Base-by-base conservation (phyloP, 257 asterid genomes). In the Solanum clarkiae region DNA sequence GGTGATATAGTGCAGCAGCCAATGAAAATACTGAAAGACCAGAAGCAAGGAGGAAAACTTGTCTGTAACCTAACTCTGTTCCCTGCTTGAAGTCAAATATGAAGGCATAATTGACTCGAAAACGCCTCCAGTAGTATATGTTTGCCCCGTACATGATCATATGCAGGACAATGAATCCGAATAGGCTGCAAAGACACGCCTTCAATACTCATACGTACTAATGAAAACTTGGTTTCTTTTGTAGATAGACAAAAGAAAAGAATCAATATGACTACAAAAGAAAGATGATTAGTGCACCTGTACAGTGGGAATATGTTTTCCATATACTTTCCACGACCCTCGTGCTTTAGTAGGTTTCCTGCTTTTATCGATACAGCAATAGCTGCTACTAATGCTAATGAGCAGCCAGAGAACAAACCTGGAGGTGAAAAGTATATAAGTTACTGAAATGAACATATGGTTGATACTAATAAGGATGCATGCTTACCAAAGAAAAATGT, bases 341-440 rank as follows among this genome's bases (percentile, higher is more conserved):
- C 86, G 22, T 86, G 89, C 9, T 90, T 36, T 13, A 93, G 94
- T 84, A 93, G 93, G 56, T 88, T 45, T 62, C 93, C 77, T 1
- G 90, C 93, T 44, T 88, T 94, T 86, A 94, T 47, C 20, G 91
- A 1, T 85, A 90, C 69, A 45, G 87, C 17, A 12, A 93, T 86
- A 81, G 91, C 94, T 44, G 84, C 91, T 60, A 91, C 60, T 11
- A 96, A 94, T 6, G 97, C 97, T 69, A 93, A 81, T 12, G 98
- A 85, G 90, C 98, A 91, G 72, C 99, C 99, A 42, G 93, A 81
- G 83, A 92, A 92, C 56, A 95, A 86, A 82, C 99, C 99, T 95
- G 83, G 83, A 86, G 75, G 82, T 20, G 45, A 80, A 59, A 79
- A 54, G 75, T 74, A 54, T 53, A 83, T 17, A 54, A 36, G 80